Evolutionary conservation across 345 rosid species (phyloP).

Genomic region (Pelargonium nanum): DNA sequence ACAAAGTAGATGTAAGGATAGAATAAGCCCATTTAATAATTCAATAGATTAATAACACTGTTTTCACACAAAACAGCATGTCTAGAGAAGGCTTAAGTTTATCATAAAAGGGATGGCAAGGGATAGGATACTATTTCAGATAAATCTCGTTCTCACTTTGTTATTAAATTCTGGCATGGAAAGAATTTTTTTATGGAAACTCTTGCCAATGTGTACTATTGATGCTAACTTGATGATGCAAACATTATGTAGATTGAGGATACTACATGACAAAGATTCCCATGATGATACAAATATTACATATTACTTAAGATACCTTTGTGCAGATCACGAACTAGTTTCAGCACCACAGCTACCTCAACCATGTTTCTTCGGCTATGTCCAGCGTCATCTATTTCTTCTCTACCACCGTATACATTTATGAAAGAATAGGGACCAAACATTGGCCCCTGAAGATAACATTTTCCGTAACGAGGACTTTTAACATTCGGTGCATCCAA

Average conservation of each 20-base stretch:
- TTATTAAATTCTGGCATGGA: too few species aligned
- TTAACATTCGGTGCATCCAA: constrained; percentile 36
- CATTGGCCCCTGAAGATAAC: constrained; percentile 27
- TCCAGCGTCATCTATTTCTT: constrained; percentile 17
- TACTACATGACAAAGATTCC: too few species aligned
- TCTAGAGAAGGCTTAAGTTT: too few species aligned
- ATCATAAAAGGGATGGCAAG: not conserved
- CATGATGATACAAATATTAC: too few species aligned
- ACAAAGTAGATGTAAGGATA: not conserved
- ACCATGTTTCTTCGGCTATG: constrained; percentile 28
- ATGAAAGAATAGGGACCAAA: constrained; percentile 44
- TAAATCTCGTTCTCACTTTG: too few species aligned
- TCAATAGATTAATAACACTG: not conserved
- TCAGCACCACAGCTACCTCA: constrained; percentile 34
- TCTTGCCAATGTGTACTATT: too few species aligned
- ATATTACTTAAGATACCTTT: constrained; percentile 27
- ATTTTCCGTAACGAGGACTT: constrained; percentile 15
- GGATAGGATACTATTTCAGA: too few species aligned
- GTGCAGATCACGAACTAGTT: constrained; percentile 22
- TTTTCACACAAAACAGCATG: not conserved
- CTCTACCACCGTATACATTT: constrained; percentile 32
- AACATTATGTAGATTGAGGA: too few species aligned
- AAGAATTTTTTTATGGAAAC: too few species aligned
- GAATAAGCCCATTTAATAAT: not conserved
- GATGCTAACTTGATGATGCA: too few species aligned